Percentiles rank a stretch among this genome's conserved stretches.
These are phyloP conservation scores for Penicillium sp. DNA, from an alignment of 2,329 filamentous ascomycete species.

Conservation along the genomic window DNA sequence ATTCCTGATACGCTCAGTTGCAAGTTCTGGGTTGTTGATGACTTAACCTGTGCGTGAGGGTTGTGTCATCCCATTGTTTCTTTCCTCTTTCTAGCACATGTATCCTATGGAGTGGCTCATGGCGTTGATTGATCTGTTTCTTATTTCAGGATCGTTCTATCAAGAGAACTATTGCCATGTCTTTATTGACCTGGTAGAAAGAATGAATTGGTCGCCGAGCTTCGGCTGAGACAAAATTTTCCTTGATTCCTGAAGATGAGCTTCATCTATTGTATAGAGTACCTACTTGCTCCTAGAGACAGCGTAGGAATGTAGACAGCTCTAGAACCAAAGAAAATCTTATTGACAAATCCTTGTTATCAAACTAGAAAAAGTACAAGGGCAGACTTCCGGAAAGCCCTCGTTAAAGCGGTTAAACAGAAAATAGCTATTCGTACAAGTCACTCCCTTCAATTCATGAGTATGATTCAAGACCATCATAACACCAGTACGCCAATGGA, in stretches of 20 bases:
- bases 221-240: no score
- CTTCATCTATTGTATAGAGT: no score
- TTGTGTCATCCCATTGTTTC: conserved; percentile 5
- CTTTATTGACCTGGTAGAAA: conserved; percentile 11
- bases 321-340: background rate
- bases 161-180: conserved; percentile 11
- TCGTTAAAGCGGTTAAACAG: no score
- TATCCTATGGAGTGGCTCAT: conserved; percentile 25
- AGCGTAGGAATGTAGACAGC: no score
- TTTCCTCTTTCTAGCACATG: conserved; percentile 19
- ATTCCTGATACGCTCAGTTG: background rate
- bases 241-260: no score
- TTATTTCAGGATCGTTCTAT: conserved; percentile 17
- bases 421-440: conserved; percentile 19
- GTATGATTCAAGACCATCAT: background rate
- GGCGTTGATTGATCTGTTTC: conserved; percentile 21
- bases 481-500: conserved; percentile 5
- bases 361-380: background rate
- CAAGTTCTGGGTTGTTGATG: background rate
- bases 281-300: no score
- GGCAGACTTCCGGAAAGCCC: no score
- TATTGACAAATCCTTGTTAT: background rate
- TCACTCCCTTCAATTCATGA: conserved; percentile 2
- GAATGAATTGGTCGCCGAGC: no score
- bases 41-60: no score